Base-by-base conservation (phyloP, 2,329 filamentous ascomycete species). In the Colletotrichum viniferum region DNA sequence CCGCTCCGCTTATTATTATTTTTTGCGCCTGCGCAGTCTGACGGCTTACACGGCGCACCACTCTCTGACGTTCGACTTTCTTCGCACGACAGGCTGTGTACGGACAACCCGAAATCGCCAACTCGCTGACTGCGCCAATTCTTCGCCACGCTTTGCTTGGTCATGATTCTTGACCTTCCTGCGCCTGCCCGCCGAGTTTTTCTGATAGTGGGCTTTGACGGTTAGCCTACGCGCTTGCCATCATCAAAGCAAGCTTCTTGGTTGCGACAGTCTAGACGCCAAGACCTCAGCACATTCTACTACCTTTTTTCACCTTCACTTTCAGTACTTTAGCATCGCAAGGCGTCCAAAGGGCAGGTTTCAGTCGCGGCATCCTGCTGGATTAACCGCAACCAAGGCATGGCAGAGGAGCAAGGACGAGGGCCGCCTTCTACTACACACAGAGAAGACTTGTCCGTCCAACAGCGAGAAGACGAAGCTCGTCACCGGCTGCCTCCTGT, bases 351-450 rank as follows among this genome's bases (percentile, higher is more conserved):
- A 65, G 72, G 52, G 30, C 36, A 74, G 52, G 55, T 66, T 69
- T 60, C 30, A 66, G 36, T 66, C 68, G 72, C 66, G 71, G 65
- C 74, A 63, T 55, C 62, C 70, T 34, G 69, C 62, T 69, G 60
- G 70, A 76, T 52, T 65, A n/a, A 48, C 58, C 63, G 73, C 68
- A 76, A 72, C 73, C 68, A 72, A 71, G 77, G 76, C 71, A 77
- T 77, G 76, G 76, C 74, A 77, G 76, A 77, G 76, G 76, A 77
- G 74, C 74, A 70, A 73, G 76, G 74, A 77, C 76, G 76, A 77
- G 74, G 76, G 74, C 76, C 63, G 71, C 74, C 76, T 77, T 77
- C 34, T 36, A 36, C 76, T 36, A 70, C 52, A 66, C 66, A 76
- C 24, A 77, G 70, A 73, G 73, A 77, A 73, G 73, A 77, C 62